A percentile compares a stretch with the other conserved stretches of the same genome.
Evolutionary conservation across 1,284 basidiomycete genomes (phyloP).

Genomic region (Porogramme epimiltina): DNA sequence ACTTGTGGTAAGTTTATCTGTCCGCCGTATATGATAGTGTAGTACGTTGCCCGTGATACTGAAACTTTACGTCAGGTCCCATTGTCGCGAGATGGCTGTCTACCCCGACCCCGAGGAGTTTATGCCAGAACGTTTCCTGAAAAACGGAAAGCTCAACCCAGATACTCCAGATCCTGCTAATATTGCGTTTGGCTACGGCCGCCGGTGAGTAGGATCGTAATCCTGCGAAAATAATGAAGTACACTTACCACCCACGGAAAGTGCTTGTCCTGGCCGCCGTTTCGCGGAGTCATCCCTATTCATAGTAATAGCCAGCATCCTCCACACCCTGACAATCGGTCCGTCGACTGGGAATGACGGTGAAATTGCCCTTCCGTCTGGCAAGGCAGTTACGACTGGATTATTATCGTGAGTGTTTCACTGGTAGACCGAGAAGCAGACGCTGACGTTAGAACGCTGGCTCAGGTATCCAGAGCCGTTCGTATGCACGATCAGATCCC

Average conservation of each 20-base stretch:
- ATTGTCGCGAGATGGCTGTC: conserved; percentile 18
- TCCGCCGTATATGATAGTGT: not conserved
- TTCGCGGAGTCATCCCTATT: conserved; percentile 22
- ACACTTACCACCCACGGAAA: not conserved
- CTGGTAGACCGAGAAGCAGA: not conserved
- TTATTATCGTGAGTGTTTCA: conserved; percentile 4
- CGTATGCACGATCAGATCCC: conserved; percentile 6
- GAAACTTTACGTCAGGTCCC: conserved; percentile 14
- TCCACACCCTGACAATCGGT: conserved; percentile 11
- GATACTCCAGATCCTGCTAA: conserved; percentile 4
- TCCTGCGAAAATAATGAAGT: not conserved
- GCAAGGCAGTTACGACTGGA: conserved; percentile 5
- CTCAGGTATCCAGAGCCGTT: conserved; percentile 4
- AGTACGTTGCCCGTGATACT: not conserved
- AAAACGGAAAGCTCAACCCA: not conserved
- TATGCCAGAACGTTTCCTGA: conserved; percentile 22
- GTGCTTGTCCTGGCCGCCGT: conserved; percentile 26
- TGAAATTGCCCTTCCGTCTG: not conserved
- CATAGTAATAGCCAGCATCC: conserved; percentile 12
- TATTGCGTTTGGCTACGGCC: conserved; percentile 13
- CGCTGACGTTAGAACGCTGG: not conserved
- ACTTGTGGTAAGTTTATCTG: conserved; percentile 26
- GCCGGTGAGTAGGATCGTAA: conserved; percentile 5
- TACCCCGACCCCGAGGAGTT: conserved; percentile 26
- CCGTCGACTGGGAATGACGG: not conserved